Conservation (phyloP, 805 yeast species). For the Blastobotrys americana region DNA sequence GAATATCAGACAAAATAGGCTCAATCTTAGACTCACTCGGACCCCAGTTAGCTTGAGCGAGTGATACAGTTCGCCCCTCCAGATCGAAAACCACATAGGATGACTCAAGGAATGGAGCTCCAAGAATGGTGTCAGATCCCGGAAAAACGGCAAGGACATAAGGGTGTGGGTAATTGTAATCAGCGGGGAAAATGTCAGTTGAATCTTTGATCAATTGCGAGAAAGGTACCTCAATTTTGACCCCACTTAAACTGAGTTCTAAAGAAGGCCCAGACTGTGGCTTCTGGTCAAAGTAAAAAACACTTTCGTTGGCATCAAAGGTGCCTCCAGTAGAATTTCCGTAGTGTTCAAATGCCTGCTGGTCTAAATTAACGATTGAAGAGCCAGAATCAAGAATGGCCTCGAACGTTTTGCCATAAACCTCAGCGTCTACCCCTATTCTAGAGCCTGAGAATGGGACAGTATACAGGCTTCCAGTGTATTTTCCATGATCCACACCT, state of each 20-base stretch:
- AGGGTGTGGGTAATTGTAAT: slow-evolving; percentile 17
- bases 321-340: slow-evolving; percentile 4
- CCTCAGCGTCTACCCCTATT: slow-evolving; percentile 24
- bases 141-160: slow-evolving; percentile 6
- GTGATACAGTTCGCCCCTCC: slow-evolving; percentile 46
- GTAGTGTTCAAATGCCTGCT: slow-evolving; percentile 22
- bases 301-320: background rate
- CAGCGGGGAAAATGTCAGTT: background rate
- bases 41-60: slow-evolving; percentile 40
- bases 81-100: slow-evolving; percentile 61
- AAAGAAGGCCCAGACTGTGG: background rate
- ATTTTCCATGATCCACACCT: slow-evolving; percentile 43
- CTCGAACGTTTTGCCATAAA: slow-evolving; percentile 9
- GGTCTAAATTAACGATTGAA: slow-evolving; percentile 38
- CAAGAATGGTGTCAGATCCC: slow-evolving; percentile 31
- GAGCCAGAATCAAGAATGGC: slow-evolving; percentile 50
- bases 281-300: background rate
- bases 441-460: slow-evolving; percentile 25
- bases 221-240: slow-evolving; percentile 39
- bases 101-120: slow-evolving; percentile 50
- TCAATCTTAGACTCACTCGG: slow-evolving; percentile 22
- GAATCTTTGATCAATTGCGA: background rate
- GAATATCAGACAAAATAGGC: slow-evolving; percentile 17
- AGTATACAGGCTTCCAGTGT: slow-evolving; percentile 32
- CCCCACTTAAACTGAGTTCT: background rate